Evolutionary conservation across 164 flowering plant species (phyloP), one percentile per base, ranked within the genome.

Genomic region (Sedum album): DNA sequence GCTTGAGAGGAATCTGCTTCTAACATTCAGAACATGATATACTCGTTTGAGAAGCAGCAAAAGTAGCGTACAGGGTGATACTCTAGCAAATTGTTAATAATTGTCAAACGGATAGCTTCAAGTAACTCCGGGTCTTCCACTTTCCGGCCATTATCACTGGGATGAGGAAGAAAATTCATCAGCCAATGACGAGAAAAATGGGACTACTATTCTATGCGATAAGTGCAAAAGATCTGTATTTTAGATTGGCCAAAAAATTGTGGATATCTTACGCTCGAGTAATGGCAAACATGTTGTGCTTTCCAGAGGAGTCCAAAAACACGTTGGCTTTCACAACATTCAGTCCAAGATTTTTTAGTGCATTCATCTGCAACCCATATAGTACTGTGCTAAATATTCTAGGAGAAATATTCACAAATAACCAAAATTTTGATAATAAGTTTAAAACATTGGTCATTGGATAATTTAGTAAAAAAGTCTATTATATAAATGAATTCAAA

Each of bases 321-420:
- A 95, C 97, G 78, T 87, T 92, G 51, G 96, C 99, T 85, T 92
- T 92, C 36, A 82, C 85, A 60, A 95, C 99, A 79, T 94, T 94
- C 64, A 94, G 85, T 42, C 97, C 99, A 46, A 94, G 89, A 74
- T 82, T 88, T 76, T 83, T 91, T 5, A 94, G 86, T 1, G 99
- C 87, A 77, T 78, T 79, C 99, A 94, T 90, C 99, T 94, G 92
- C 73, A 82, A 33, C 67, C 65, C 73, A 69, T 62, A 68, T 3
- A 31, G 21, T 15, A 60, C 18, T 33, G 44, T 60, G 25, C 28
- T 57, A 69, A 42, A 69, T 57, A 60, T 68, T 55, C 46, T 61
- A 61, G 2, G 33, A 61, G 36, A 31, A 4, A 25, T 30, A 60
- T 42, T 15, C 48, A 42, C 15, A 25, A 25, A 53, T 53, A 23